Percentiles rank a stretch among this genome's conserved stretches.
Evolutionary conservation across 768 basidiomycete species (phyloP).

Genomic region (Trametes cubensis): DNA sequence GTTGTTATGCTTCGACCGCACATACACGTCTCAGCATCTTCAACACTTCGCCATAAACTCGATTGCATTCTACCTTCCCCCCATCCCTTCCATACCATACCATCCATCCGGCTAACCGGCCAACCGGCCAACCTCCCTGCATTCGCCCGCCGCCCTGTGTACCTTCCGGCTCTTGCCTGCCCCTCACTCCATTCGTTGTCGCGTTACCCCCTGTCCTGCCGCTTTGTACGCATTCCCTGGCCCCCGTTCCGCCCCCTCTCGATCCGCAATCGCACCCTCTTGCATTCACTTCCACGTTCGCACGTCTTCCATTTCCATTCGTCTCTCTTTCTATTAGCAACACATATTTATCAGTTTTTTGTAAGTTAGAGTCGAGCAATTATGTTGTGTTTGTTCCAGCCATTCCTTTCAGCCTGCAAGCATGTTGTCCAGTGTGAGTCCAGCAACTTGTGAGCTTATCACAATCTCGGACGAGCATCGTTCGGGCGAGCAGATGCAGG

Average conservation of each 20-base stretch:
- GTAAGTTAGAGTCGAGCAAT: not conserved
- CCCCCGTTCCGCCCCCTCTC: not conserved
- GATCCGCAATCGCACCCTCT: not conserved
- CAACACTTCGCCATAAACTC: constrained; percentile 9
- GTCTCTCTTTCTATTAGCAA: not conserved
- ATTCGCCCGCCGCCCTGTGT: not conserved
- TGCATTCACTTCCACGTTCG: not conserved
- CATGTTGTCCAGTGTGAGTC: too few species aligned
- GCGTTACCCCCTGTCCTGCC: too few species aligned
- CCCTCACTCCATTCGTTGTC: too few species aligned
- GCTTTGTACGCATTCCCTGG: not conserved
- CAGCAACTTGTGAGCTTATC: too few species aligned
- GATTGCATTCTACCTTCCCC: not conserved
- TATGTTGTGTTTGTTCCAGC: not conserved
- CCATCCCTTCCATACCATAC: not conserved
- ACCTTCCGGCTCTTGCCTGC: not conserved
- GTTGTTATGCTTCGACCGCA: constrained; percentile 9
- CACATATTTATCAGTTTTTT: not conserved
- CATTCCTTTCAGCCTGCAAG: not conserved
- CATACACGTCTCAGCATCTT: constrained; percentile 15
- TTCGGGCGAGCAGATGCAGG: not conserved
- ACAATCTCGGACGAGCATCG: too few species aligned
- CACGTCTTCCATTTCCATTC: not conserved
- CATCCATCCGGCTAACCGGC: too few species aligned
- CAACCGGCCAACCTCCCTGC: not conserved